Conservation (phyloP, 306 rosid genomes). For the Fagus sylvatica region DNA sequence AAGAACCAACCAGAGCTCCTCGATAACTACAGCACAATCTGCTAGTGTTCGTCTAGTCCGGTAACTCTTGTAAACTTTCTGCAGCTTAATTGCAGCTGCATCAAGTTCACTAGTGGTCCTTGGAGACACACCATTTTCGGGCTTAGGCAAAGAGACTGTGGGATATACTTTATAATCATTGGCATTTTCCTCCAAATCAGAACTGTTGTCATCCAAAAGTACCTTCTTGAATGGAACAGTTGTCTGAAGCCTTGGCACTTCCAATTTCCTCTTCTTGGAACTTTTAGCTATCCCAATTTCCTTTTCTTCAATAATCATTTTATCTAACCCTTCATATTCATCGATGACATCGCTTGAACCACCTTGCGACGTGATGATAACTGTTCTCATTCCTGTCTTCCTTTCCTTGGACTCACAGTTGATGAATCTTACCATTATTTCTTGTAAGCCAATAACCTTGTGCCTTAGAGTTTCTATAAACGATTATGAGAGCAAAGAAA, state of each 20-base stretch:
- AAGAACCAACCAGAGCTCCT: constrained; percentile 74
- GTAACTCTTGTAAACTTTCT: constrained; percentile 77
- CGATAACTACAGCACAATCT: constrained; percentile 82
- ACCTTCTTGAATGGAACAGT: constrained; percentile 35
- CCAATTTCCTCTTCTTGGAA: constrained; percentile 42
- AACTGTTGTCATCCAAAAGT: constrained; percentile 18
- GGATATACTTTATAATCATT: constrained; percentile 17
- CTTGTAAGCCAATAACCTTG: constrained; percentile 20
- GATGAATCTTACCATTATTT: constrained; percentile 26
- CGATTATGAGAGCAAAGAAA: neutral
- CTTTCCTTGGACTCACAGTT: constrained; percentile 35
- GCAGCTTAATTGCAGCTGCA: constrained; percentile 64
- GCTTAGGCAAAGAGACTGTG: constrained; percentile 20
- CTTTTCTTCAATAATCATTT: constrained; percentile 39
- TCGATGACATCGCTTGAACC: constrained; percentile 12
- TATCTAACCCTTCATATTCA: constrained; percentile 23
- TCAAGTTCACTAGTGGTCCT: constrained; percentile 42
- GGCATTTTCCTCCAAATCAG: constrained; percentile 18
- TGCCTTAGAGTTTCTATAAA: neutral
- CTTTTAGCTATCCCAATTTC: constrained; percentile 36
- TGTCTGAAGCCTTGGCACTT: constrained; percentile 39
- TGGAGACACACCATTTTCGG: constrained; percentile 26
- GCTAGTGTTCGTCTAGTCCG: constrained; percentile 71
- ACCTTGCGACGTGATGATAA: constrained; percentile 29
- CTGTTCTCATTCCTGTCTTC: constrained; percentile 37